Base-by-base conservation (phyloP, 2,329 filamentous ascomycete genomes). In the Fusarium sp. region DNA sequence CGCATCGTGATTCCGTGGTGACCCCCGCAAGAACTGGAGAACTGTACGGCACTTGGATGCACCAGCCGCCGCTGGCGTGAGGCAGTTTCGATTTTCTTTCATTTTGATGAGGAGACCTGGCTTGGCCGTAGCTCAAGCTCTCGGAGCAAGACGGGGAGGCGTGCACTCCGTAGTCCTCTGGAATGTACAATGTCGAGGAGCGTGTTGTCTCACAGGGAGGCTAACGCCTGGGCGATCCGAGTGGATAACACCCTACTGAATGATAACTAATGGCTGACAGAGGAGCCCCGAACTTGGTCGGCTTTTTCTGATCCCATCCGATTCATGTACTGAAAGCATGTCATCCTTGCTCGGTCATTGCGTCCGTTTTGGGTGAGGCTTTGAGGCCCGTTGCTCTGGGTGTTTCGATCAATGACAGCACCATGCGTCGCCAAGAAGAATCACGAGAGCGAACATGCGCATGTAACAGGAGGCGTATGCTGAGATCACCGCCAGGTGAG, bases 191-290 rank as follows among this genome's bases (percentile, higher is more conserved):
- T 22, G 40, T 47, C 22, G 40, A 50, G 38, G 27, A 45, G 16
- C 20, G 27, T 35, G 31, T 37, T 62, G 59, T 62, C 59, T 62
- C 61, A 63, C 45, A 34, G 42, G 24, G 24, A 29, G 20, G 47
- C 34, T 63, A 37, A 31, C 31, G 35, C 52, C 29, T 40, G 34
- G 10, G 27, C 10, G 61, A 56, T 42, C 34, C 47, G 35, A 40
- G 47, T 63, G 61, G 47, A 56, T 42, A 24, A 29, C 22, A 11
- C 34, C 27, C 45, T 18, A 34, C 24, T 42, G 31, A 35, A 56
- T 18, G 52, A 24, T 56, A 27, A 35, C 24, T 63, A 63, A 42
- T 63, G 18, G 45, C 34, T 63, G 61, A 63, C 34, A 56, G 24
- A 62, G 35, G 24, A 29, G 20, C 18, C 59, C 29, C n/a, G 59